Evolutionary conservation across 148 eudicot genomes (phyloP).

Genomic region (Rhododendron mucronatum): DNA sequence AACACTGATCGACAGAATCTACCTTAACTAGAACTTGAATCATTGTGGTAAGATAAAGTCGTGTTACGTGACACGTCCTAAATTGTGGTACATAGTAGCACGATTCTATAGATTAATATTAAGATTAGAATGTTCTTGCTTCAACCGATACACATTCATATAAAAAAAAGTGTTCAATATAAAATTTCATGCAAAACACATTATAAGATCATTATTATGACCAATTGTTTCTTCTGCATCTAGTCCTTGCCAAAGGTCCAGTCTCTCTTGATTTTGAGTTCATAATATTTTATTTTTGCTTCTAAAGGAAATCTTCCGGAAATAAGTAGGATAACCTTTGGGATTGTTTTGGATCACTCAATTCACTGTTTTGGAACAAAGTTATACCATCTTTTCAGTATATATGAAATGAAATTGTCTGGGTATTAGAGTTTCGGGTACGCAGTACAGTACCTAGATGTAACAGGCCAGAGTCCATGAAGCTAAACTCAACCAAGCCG

Average conservation of each 20-base stretch:
- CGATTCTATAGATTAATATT: background rate
- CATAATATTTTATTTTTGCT: background rate
- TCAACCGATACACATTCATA: background rate
- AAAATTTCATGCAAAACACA: background rate
- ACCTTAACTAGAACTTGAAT: background rate
- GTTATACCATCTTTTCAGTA: background rate
- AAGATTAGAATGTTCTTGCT: background rate
- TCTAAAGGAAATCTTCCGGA: background rate
- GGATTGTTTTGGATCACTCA: background rate
- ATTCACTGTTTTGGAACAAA: background rate
- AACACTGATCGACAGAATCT: background rate
- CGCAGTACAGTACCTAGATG: background rate
- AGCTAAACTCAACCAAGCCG: background rate
- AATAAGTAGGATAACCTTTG: background rate
- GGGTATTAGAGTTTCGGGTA: background rate
- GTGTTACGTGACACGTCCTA: background rate
- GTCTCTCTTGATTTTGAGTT: background rate
- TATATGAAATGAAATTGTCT: background rate
- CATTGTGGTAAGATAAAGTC: background rate
- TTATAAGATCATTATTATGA: background rate
- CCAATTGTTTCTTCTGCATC: background rate
- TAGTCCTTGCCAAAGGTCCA: background rate
- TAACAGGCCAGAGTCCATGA: background rate
- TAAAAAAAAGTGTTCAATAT: background rate
- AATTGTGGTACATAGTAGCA: background rate